Evolutionary conservation across 352 stramenopile species (phyloP).

Genomic region (Pythium insidiosum): DNA sequence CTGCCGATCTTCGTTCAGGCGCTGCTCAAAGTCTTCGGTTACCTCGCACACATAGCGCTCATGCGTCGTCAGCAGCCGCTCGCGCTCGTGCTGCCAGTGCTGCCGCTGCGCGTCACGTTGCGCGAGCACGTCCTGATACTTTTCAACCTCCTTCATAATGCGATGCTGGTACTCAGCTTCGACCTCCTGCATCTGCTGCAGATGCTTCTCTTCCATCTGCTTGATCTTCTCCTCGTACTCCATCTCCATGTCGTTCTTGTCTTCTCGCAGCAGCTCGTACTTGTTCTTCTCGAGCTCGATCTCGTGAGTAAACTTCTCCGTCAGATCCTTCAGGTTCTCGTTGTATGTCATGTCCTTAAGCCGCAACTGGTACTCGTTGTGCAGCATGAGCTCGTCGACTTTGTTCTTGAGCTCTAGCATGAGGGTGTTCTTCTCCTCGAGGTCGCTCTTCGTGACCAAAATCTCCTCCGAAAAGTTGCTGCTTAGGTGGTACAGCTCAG

Average conservation of each 20-base stretch:
- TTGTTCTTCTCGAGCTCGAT: slow-evolving; percentile 91
- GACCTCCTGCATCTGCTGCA: slow-evolving; percentile 87
- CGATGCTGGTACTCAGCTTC: slow-evolving; percentile 88
- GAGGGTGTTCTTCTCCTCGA: slow-evolving; percentile 89
- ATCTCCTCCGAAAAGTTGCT: slow-evolving; percentile 66
- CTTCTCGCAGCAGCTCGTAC: slow-evolving; percentile 83
- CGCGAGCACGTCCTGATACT: slow-evolving; percentile 81
- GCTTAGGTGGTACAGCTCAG: slow-evolving; percentile 12
- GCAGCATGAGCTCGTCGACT: slow-evolving; percentile 90
- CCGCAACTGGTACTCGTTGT: slow-evolving; percentile 94
- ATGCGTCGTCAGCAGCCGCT: slow-evolving; percentile 49
- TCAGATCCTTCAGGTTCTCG: slow-evolving; percentile 92
- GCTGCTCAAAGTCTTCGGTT: slow-evolving; percentile 87
- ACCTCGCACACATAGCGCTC: slow-evolving; percentile 86
- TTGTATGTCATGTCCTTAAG: slow-evolving; percentile 95
- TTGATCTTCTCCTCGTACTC: slow-evolving; percentile 90
- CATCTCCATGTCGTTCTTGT: slow-evolving; percentile 91
- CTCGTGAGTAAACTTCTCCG: slow-evolving; percentile 90
- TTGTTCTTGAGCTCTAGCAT: slow-evolving; percentile 93
- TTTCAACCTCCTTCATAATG: slow-evolving; percentile 91
- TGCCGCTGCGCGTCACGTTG: slow-evolving; percentile 79
- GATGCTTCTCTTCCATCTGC: slow-evolving; percentile 87
- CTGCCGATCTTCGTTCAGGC: slow-evolving; percentile 82
- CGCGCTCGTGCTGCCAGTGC: slow-evolving; percentile 65
- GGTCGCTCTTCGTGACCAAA: slow-evolving; percentile 84